Evolutionary conservation across 179 eudicot species (phyloP).

Genomic region (Dionaea muscipula): DNA sequence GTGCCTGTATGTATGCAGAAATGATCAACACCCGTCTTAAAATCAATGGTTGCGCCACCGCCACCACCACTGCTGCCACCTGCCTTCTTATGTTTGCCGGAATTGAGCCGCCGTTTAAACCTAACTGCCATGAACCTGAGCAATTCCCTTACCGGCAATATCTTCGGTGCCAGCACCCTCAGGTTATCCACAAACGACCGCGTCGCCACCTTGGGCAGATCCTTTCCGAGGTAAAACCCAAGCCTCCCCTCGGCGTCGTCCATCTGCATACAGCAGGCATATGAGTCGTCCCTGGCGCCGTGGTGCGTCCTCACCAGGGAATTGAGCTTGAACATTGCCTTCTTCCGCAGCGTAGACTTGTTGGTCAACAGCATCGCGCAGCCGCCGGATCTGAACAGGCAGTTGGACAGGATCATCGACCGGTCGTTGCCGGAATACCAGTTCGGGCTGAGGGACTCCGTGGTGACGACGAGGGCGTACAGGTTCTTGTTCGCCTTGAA

Average conservation of each 20-base stretch:
- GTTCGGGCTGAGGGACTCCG: slow-evolving; percentile 69
- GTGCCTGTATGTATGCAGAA: slow-evolving; percentile 56
- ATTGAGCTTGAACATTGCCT: slow-evolving; percentile 41
- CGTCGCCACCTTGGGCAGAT: slow-evolving; percentile 63
- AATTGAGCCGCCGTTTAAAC: slow-evolving; percentile 1
- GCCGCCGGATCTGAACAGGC: slow-evolving; percentile 75
- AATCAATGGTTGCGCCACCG: slow-evolving; percentile 29
- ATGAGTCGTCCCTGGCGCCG: slow-evolving; percentile 55
- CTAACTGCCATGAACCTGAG: slow-evolving; percentile 24
- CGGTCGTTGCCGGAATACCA: slow-evolving; percentile 83
- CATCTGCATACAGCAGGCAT: slow-evolving; percentile 45
- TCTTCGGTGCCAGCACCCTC: slow-evolving; percentile 46
- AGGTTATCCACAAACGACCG: slow-evolving; percentile 61
- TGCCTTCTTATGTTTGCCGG: neutral
- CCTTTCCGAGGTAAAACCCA: slow-evolving; percentile 65
- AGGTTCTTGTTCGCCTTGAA: slow-evolving; percentile 26
- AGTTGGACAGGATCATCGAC: slow-evolving; percentile 78
- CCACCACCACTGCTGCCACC: neutral
- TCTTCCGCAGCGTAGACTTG: slow-evolving; percentile 19
- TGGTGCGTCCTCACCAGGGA: slow-evolving; percentile 66
- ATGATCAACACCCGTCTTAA: slow-evolving; percentile 56
- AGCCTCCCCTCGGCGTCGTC: slow-evolving; percentile 47
- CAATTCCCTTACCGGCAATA: slow-evolving; percentile 48
- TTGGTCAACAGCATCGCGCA: slow-evolving; percentile 56
- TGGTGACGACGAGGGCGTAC: slow-evolving; percentile 58